Conservation (phyloP, 345 rosid genomes). For the Crucihimalaya himalaica region DNA sequence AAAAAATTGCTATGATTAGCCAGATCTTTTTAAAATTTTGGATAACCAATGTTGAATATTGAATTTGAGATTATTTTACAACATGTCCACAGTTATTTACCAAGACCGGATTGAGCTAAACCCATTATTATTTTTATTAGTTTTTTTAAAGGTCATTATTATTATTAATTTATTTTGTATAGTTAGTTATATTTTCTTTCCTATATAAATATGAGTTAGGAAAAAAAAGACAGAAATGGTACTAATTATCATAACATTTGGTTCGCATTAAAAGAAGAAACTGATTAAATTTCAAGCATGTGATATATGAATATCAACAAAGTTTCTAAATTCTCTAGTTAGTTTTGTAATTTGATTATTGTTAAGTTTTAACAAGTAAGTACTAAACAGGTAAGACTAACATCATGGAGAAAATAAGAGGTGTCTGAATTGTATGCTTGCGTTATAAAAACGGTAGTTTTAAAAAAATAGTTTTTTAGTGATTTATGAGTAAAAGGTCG, state of each 20-base stretch:
- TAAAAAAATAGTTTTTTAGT: neutral
- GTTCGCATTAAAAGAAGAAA: neutral
- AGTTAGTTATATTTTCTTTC: neutral
- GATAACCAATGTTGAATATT: neutral
- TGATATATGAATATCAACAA: neutral
- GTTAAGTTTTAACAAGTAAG: neutral
- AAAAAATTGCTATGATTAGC: neutral
- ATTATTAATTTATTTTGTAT: neutral
- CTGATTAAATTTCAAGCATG: neutral
- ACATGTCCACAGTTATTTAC: neutral
- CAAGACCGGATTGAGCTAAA: neutral
- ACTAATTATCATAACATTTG: neutral
- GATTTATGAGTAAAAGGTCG: neutral
- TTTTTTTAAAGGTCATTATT: too few species aligned
- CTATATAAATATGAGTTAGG: neutral
- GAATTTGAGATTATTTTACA: neutral
- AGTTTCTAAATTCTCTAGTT: slow-evolving; percentile 3
- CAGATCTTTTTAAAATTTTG: neutral
- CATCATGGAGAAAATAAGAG: slow-evolving; percentile 7
- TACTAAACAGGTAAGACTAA: neutral
- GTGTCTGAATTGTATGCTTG: neutral
- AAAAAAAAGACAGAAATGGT: neutral
- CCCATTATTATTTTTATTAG: too few species aligned
- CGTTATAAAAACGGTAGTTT: neutral
- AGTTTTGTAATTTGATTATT: neutral